Conservation (phyloP, 2,329 filamentous ascomycete genomes). For the Penicillium sp. region DNA sequence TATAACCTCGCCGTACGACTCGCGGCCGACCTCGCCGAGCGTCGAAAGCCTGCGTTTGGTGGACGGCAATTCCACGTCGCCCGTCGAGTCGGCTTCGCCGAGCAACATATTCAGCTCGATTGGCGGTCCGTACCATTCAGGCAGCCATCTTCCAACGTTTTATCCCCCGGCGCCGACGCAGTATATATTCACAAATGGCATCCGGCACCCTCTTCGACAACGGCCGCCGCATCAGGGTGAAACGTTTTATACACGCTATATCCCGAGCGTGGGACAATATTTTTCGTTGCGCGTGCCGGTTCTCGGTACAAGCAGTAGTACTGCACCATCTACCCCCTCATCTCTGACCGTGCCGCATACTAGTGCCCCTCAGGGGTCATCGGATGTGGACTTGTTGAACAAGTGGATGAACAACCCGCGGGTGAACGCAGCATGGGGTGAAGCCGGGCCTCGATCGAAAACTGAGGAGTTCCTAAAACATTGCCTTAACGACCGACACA, state of each 20-base stretch:
- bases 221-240: slow-evolving; percentile 89
- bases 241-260: slow-evolving; percentile 82
- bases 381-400: slow-evolving; percentile 67
- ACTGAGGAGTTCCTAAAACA: slow-evolving; percentile 66
- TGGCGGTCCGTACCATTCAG: slow-evolving; percentile 71
- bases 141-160: slow-evolving; percentile 83
- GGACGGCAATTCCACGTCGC: slow-evolving; percentile 9
- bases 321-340: slow-evolving; percentile 32
- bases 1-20: slow-evolving; percentile 46
- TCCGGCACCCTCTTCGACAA: slow-evolving; percentile 80
- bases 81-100: slow-evolving; percentile 29
- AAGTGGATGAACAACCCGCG: slow-evolving; percentile 86
- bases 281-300: slow-evolving; percentile 85
- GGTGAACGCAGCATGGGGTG: slow-evolving; percentile 81
- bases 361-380: slow-evolving; percentile 31
- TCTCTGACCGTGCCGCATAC: slow-evolving; percentile 38
- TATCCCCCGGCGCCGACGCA: slow-evolving; percentile 80
- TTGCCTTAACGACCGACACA: slow-evolving; percentile 65
- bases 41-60: slow-evolving; percentile 24
- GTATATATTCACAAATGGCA: slow-evolving; percentile 71
- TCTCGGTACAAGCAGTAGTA: slow-evolving; percentile 47
- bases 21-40: slow-evolving; percentile 50
- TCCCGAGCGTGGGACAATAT: slow-evolving; percentile 77
- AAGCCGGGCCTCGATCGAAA: slow-evolving; percentile 51
- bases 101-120: slow-evolving; percentile 23